Evolutionary conservation across 257 asterid genomes (phyloP), one percentile per base, ranked within the genome.

Genomic region (Capsicum pubescens): DNA sequence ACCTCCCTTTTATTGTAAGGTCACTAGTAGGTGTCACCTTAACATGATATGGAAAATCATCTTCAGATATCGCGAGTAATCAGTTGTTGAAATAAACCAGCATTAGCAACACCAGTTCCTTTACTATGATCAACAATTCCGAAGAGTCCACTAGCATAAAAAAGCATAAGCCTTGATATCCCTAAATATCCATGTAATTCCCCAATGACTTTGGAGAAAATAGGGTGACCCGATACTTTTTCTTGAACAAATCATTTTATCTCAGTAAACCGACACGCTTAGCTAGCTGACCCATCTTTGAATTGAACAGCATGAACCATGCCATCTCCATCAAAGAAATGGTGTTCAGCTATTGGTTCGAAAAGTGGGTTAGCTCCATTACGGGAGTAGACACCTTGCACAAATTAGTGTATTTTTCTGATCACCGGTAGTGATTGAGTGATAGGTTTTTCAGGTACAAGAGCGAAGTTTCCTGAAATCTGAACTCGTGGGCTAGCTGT

Each of bases 271-370:
- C 99, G 91, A 72, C 99, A 93, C 0, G 98, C 88, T 50, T 97
- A 97, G 90, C 95, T 91, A 3, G 92, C 99, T 0, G 85, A 17
- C 15, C 98, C 99, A 84, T 89, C 83, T 0, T 86, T 16, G 86
- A 97, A 92, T 7, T 87, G 86, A 7, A 97, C 97, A 79, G 98
- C 93, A 84, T 97, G 99, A 80, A 97, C 90, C 99, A 97, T 95
- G 69, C 99, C 99, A 80, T 97, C 99, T 7, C 99, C 99, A 87
- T 97, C 98, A 85, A 97, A 97, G 87, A 97, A 93, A 70, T 97
- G 99, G 91, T 97, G 99, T 0, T 98, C 99, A 82, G 98, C 97
- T 13, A 85, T 78, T 4, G 99, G 99, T 87, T 93, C 97, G 83
- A 92, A 92, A 6, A 90, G 89, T 0, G 99, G 99, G 58, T 97